A percentile compares a stretch with the other conserved stretches of the same genome.
phyloP scores from a whole-genome alignment of 495 filamentous ascomycete genomes.

The Choiromyces venosus region DNA sequence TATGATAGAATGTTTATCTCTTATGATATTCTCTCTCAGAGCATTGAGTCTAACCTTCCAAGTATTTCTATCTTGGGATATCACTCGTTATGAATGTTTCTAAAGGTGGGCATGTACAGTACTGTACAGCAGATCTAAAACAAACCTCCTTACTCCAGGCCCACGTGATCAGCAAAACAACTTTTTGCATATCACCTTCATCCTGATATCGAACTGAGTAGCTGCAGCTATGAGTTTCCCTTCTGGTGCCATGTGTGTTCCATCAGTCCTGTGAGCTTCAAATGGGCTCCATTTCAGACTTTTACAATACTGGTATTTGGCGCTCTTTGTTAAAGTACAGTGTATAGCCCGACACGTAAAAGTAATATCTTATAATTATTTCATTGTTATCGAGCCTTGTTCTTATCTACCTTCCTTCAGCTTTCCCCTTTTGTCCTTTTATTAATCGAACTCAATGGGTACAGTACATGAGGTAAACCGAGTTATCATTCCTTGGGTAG shows the following conservation, averaged over 20 bases:
- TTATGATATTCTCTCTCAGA: not conserved
- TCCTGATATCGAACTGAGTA: not conserved
- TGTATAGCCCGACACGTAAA: too few relatives aligned
- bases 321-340: too few relatives aligned
- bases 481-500: not conserved
- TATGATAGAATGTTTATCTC: not conserved
- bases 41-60: not conserved
- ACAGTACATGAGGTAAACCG: too few relatives aligned
- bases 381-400: not conserved
- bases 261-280: not conserved
- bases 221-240: not conserved
- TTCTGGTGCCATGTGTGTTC: not conserved
- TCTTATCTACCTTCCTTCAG: not conserved
- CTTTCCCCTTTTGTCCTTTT: not conserved
- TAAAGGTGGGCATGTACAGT: not conserved
- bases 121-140: too few relatives aligned
- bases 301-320: not conserved
- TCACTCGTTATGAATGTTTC: not conserved
- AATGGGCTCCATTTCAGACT: not conserved
- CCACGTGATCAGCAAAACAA: not conserved
- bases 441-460: not conserved
- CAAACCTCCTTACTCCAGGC: not conserved
- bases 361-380: too few relatives aligned
- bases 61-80: not conserved
- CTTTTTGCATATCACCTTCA: not conserved